These are phyloP conservation scores for Neopestalotiopsis sp. DNA, from an alignment of 2,329 filamentous ascomycete genomes.

Conservation along the genomic window DNA sequence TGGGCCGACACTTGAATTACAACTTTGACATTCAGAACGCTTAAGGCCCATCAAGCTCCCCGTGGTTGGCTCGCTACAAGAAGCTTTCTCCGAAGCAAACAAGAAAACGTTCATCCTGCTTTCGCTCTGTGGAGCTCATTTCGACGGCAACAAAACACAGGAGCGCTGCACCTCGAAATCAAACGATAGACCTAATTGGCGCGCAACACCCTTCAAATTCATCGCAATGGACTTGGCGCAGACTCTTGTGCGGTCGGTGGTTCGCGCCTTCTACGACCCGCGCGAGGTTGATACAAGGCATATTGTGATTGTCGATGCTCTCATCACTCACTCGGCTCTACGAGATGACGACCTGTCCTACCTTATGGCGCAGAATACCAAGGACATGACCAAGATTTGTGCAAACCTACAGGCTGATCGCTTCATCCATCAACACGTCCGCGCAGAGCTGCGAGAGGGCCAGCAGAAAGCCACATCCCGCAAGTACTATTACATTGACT, in stretches of 20 bases:
- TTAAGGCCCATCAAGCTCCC: too few relatives aligned
- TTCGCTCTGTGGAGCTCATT: not conserved
- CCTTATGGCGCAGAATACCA: constrained; percentile 86
- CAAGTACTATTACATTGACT: constrained; percentile 98
- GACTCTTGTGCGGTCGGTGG: constrained; percentile 83
- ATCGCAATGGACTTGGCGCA: constrained; percentile 61
- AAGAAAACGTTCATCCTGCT: not conserved
- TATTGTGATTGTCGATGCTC: constrained; percentile 78
- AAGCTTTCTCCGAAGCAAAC: not conserved
- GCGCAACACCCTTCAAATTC: not conserved
- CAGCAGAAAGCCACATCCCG: constrained; percentile 82
- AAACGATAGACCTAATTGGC: not conserved
- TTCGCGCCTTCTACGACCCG: constrained; percentile 78
- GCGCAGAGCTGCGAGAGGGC: constrained; percentile 79
- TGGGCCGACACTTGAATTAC: too few relatives aligned
- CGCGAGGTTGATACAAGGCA: constrained; percentile 69
- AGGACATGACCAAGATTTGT: constrained; percentile 89
- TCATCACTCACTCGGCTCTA: constrained; percentile 76
- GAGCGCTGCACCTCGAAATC: not conserved
- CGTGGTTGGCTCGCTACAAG: not conserved
- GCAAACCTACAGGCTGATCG: constrained; percentile 86
- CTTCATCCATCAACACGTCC: constrained; percentile 73
- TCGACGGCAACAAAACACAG: not conserved
- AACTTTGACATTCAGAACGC: too few relatives aligned
- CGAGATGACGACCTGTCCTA: constrained; percentile 88